Evolutionary conservation across 2,329 filamentous ascomycete species (phyloP), one percentile per base, ranked within the genome.

Genomic region (Colletotrichum lupini): DNA sequence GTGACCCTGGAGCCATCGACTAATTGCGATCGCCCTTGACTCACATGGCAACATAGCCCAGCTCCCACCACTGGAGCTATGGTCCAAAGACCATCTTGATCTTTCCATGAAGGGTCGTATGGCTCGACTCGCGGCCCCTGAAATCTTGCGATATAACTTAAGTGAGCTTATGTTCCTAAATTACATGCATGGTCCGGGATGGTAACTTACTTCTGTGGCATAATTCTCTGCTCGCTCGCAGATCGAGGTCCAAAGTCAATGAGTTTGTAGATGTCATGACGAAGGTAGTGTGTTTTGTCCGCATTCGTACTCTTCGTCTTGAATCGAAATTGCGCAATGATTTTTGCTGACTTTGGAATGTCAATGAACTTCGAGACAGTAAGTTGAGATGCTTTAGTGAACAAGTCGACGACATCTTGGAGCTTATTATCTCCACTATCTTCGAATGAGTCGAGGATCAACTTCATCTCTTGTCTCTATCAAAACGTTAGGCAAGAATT

Each of bases 21-120:
- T 12, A 72, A 16, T 22, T 68, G 28, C 16, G 59, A 16, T 24
- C 14, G 59, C 5, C 59, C 37, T 30, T 24, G 30, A 14, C 14
- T 42, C 16, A 26, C 37, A 22, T 24, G 30, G 5, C 19, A 19
- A 26, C n/a, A 16, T 55, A 55, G 12, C 4, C 12, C 11, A 5
- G 46, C 49, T 3, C 56, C 35, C 3, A 32, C 9, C 12, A 32
- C 32, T 32, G 65, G 57, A 19, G 42, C 49, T n/a, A 71, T 67
- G 7, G 32, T 61, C 68, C 68, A 72, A 7, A 72, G 57, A 5
- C 57, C 68, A 49, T 67, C 6, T 16, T 52, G 22, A 5, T n/a
- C 14, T 1, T 28, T 35, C 68, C 65, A 62, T 1, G 19, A 22
- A 19, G 26, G 7, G 8, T 57, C 28, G 12, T 72, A 68, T 12